A percentile compares a stretch with the other conserved stretches of the same genome.
phyloP scores from a whole-genome alignment of 768 basidiomycete species.

The Mycena polygramma region DNA sequence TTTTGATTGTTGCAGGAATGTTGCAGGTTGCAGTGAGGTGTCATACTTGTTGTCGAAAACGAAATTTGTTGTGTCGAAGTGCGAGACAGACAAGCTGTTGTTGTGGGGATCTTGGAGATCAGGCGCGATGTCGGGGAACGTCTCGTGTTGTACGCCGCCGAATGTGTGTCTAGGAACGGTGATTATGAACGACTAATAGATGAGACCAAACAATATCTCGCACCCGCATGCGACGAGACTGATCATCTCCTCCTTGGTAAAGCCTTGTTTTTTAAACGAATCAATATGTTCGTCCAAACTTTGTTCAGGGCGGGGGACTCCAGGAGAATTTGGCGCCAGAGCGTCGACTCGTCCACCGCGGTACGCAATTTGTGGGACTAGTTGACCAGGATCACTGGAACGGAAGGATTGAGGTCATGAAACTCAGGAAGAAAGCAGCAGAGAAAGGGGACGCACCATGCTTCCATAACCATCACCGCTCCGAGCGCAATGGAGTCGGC shows the following conservation, averaged over 20 bases:
- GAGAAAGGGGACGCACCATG: slow-evolving; percentile 10
- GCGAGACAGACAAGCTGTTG: neutral
- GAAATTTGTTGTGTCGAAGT: slow-evolving; percentile 6
- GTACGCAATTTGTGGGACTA: slow-evolving; percentile 6
- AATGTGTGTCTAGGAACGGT: slow-evolving; percentile 5
- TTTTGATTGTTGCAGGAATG: too few species aligned
- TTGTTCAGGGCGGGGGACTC: slow-evolving; percentile 18
- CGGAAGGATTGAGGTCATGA: too few species aligned
- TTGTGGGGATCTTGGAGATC: neutral
- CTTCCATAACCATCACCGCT: slow-evolving; percentile 19
- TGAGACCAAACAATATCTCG: neutral
- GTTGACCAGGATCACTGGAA: too few species aligned
- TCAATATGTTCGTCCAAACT: slow-evolving; percentile 1
- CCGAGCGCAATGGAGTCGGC: slow-evolving; percentile 11
- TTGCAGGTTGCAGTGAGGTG: too few species aligned
- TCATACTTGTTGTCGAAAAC: slow-evolving; percentile 9
- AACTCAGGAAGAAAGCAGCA: too few species aligned
- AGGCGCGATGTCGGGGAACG: slow-evolving; percentile 5
- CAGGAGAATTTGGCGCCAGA: neutral
- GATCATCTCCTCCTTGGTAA: slow-evolving; percentile 24
- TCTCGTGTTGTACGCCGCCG: slow-evolving; percentile 1
- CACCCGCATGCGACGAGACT: slow-evolving; percentile 17
- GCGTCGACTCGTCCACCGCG: slow-evolving; percentile 25
- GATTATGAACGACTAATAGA: neutral
- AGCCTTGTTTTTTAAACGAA: slow-evolving; percentile 11